Percentiles rank a stretch among this genome's conserved stretches.
Conservation (phyloP, 2,329 filamentous ascomycete species). For the Huntiella decipiens region DNA sequence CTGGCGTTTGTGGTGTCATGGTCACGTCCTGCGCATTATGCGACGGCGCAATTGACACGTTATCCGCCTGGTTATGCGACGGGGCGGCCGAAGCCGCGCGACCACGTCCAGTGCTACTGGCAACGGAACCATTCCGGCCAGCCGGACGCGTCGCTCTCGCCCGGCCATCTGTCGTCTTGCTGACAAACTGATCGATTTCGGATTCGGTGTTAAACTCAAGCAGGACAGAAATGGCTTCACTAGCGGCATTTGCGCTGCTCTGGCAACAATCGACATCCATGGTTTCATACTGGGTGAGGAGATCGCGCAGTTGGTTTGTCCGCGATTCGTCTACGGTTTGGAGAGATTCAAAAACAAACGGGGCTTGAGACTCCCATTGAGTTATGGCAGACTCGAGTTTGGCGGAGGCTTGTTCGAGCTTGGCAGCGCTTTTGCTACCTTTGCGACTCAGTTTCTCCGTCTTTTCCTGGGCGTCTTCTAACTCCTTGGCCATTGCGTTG, state of each 20-base stretch:
- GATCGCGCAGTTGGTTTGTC: conserved; percentile 74
- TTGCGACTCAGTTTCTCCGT: conserved; percentile 70
- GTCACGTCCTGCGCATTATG: too few species aligned
- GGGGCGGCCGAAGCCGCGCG: neutral
- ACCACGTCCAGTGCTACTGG: neutral
- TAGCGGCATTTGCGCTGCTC: conserved; percentile 51
- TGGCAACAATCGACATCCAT: conserved; percentile 80
- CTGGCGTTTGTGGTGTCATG: neutral
- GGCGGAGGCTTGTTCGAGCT: conserved; percentile 54
- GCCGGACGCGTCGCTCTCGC: conserved; percentile 11
- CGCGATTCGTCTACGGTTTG: conserved; percentile 81
- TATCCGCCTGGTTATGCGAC: neutral
- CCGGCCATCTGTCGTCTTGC: conserved; percentile 25
- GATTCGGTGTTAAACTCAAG: conserved; percentile 72
- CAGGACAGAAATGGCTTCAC: conserved; percentile 61
- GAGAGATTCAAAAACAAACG: conserved; percentile 83
- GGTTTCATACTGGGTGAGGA: conserved; percentile 81
- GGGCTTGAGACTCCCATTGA: conserved; percentile 87
- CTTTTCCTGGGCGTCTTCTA: conserved; percentile 69
- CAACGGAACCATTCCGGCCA: conserved; percentile 12
- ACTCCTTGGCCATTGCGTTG: conserved; percentile 57
- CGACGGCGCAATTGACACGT: neutral
- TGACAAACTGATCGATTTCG: conserved; percentile 60
- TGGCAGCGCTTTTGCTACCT: conserved; percentile 56
- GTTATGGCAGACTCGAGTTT: conserved; percentile 60